These are phyloP conservation scores for Eutrema heterophyllum DNA, from an alignment of 345 rosid genomes.

Conservation along the genomic window DNA sequence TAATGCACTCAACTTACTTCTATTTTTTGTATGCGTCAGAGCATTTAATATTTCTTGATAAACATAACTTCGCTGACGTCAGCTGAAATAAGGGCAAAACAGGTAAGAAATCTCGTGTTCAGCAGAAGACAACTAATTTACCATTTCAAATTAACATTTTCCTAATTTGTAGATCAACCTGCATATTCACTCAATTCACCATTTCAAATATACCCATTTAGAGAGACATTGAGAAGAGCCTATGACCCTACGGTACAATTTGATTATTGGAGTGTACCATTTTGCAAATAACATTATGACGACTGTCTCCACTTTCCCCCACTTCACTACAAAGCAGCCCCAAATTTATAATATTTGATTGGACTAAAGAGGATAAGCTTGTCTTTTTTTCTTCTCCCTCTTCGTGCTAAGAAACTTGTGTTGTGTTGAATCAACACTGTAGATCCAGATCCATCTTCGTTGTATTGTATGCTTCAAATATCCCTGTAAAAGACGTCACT, in stretches of 20 bases:
- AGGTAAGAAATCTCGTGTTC: no score
- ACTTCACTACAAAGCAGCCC: constrained; percentile 32
- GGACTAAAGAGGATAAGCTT: constrained; percentile 53
- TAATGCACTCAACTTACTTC: no score
- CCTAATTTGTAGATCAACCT: no score
- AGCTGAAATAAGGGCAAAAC: no score
- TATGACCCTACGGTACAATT: constrained; percentile 20
- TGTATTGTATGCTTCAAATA: background rate
- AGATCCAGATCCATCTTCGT: constrained; percentile 3
- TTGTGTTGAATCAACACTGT: background rate
- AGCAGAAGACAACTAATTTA: no score
- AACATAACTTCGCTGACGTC: no score
- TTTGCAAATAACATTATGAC: constrained; percentile 21
- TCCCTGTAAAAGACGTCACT: constrained; percentile 22
- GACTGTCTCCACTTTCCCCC: constrained; percentile 56
- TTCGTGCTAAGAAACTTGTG: constrained; percentile 16
- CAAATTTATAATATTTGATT: constrained; percentile 29
- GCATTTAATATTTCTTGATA: no score
- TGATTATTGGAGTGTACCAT: constrained; percentile 25
- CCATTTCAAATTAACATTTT: no score
- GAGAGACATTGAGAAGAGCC: constrained; percentile 8
- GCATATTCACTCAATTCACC: no score
- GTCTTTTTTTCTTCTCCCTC: background rate
- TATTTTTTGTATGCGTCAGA: no score
- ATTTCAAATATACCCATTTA: constrained; percentile 4